A percentile compares a stretch with the other conserved stretches of the same genome.
Evolutionary conservation across 1,139 yeast genomes (phyloP).

Genomic region (Lodderomyces pseudojiufengensis): DNA sequence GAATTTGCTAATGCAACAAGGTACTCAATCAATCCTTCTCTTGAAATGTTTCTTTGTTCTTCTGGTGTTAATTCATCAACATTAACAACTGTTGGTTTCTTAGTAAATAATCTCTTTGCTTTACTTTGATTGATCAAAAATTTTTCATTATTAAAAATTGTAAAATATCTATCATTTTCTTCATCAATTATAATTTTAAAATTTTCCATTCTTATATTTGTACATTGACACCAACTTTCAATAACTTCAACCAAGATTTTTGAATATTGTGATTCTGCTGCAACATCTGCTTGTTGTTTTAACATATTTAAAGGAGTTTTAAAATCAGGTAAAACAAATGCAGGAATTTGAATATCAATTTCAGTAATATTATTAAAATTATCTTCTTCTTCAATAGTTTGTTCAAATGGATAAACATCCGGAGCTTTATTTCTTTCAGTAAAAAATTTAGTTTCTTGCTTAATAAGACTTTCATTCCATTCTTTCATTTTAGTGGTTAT

Average conservation of each 20-base stretch:
- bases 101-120: constrained; percentile 45
- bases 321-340: constrained; percentile 56
- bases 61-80: constrained; percentile 44
- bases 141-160: constrained; percentile 39
- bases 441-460: constrained; percentile 63
- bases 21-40: constrained; percentile 80
- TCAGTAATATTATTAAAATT: constrained; percentile 54
- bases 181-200: constrained; percentile 57
- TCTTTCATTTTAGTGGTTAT: constrained; percentile 71
- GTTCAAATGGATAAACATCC: constrained; percentile 46
- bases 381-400: constrained; percentile 41
- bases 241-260: constrained; percentile 81
- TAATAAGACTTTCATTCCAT: constrained; percentile 70
- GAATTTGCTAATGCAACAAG: constrained; percentile 77
- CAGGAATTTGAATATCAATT: constrained; percentile 65
- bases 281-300: constrained; percentile 89
- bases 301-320: constrained; percentile 66
- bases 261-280: constrained; percentile 84
- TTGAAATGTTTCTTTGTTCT: constrained; percentile 51
- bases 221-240: constrained; percentile 63
- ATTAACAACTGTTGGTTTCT: constrained; percentile 23
- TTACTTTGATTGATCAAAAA: constrained; percentile 37
- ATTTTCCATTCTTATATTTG: constrained; percentile 56
- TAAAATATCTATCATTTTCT: constrained; percentile 51
- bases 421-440: constrained; percentile 66